phyloP scores from a whole-genome alignment of 2,329 filamentous ascomycete genomes.

The Chlorencoelia australis region DNA sequence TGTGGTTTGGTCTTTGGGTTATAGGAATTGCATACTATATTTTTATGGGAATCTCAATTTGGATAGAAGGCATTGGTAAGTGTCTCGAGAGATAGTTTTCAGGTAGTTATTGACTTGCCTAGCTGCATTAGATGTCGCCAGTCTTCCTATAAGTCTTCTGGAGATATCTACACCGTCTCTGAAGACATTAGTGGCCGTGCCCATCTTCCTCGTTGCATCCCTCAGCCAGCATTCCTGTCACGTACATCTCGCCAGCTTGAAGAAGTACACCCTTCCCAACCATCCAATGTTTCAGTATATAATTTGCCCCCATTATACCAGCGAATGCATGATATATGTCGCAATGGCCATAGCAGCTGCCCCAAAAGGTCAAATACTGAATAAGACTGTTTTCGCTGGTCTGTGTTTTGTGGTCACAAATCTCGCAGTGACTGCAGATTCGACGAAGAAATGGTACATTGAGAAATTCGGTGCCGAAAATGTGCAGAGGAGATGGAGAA shows the following conservation, averaged over 20 bases:
- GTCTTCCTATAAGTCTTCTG: conserved; percentile 4
- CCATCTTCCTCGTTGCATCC: conserved; percentile 60
- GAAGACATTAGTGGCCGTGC: conserved; percentile 45
- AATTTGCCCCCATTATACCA: conserved; percentile 84
- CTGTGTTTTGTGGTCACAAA: conserved; percentile 68
- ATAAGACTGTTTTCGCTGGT: conserved; percentile 62
- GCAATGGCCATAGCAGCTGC: conserved; percentile 67
- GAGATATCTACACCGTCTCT: conserved; percentile 26
- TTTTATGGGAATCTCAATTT: conserved; percentile 62
- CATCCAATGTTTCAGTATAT: conserved; percentile 62
- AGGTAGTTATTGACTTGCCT: conserved; percentile 13
- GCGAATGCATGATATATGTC: conserved; percentile 76
- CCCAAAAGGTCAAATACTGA: conserved; percentile 53
- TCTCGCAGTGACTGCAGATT: conserved; percentile 69
- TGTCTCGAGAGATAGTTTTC: conserved; percentile 6
- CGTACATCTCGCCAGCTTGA: conserved; percentile 55
- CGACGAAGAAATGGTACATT: conserved; percentile 70
- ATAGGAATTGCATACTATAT: conserved; percentile 72
- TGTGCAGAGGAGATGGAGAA: conserved; percentile 57
- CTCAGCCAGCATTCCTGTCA: conserved; percentile 68
- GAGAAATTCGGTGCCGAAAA: conserved; percentile 60
- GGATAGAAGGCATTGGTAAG: conserved; percentile 73
- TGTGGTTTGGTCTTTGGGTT: conserved; percentile 80
- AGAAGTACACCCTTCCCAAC: conserved; percentile 74
- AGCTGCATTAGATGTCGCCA: conserved; percentile 15